Evolutionary conservation across 352 stramenopile genomes (phyloP).

Genomic region (Pythium insidiosum): DNA sequence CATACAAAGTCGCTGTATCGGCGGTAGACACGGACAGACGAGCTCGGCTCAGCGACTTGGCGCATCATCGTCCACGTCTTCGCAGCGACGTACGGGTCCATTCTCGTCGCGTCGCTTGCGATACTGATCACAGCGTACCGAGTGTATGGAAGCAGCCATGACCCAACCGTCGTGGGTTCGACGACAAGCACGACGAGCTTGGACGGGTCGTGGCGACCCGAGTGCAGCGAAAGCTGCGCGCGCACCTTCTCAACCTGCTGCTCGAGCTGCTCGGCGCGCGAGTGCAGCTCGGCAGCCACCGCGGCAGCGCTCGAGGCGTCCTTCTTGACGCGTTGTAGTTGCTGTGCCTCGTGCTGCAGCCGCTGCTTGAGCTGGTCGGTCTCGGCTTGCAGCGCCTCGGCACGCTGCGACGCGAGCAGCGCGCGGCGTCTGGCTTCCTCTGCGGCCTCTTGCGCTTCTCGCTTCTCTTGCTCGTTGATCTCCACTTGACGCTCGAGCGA

Average conservation of each 20-base stretch:
- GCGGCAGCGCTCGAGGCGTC: constrained; percentile 60
- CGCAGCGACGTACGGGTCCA: constrained; percentile 61
- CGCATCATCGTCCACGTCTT: constrained; percentile 73
- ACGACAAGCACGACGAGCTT: constrained; percentile 78
- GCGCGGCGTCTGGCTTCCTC: constrained; percentile 55
- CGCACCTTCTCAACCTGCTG: constrained; percentile 72
- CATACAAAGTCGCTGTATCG: constrained; percentile 85
- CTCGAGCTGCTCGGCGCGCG: constrained; percentile 60
- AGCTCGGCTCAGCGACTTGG: constrained; percentile 61
- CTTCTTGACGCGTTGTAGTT: constrained; percentile 60
- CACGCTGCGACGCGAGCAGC: constrained; percentile 52
- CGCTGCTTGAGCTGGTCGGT: constrained; percentile 70
- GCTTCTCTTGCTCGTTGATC: constrained; percentile 82
- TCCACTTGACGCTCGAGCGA: constrained; percentile 72
- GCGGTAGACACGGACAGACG: constrained; percentile 77
- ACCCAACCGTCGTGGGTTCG: constrained; percentile 72
- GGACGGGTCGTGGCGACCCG: constrained; percentile 62
- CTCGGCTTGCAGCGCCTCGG: constrained; percentile 63
- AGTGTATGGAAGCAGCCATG: constrained; percentile 79
- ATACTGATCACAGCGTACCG: constrained; percentile 79
- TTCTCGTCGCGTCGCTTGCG: constrained; percentile 31
- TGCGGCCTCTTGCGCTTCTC: constrained; percentile 51
- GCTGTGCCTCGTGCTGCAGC: constrained; percentile 54
- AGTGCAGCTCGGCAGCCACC: constrained; percentile 58
- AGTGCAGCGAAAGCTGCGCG: constrained; percentile 68